phyloP scores from a whole-genome alignment of 345 rosid species.

The Clarkia xantiana region DNA sequence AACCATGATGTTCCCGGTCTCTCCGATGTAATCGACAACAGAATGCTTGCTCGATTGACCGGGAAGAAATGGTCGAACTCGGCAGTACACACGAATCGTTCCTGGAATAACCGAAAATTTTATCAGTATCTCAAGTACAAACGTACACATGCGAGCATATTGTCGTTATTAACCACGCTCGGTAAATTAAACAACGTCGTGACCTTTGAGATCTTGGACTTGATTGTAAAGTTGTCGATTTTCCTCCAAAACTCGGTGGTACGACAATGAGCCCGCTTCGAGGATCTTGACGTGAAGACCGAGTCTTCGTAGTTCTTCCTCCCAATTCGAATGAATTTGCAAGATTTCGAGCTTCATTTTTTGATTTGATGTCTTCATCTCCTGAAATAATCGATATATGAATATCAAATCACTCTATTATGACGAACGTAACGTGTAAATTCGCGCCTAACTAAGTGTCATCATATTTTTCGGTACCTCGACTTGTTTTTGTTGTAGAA shows the following conservation, averaged over 20 bases:
- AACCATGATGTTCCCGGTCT: slow-evolving; percentile 88
- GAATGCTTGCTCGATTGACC: slow-evolving; percentile 53
- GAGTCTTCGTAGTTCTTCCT: slow-evolving; percentile 43
- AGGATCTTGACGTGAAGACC: slow-evolving; percentile 62
- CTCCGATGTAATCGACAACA: slow-evolving; percentile 82
- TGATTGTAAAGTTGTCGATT: slow-evolving; percentile 89
- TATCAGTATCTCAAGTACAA: not conserved
- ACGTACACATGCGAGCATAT: not conserved
- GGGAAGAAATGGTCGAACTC: slow-evolving; percentile 76
- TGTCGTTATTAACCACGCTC: too few relatives aligned
- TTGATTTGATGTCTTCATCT: slow-evolving; percentile 33
- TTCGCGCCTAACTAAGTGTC: too few relatives aligned
- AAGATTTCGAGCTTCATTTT: slow-evolving; percentile 42
- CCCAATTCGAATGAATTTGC: slow-evolving; percentile 57
- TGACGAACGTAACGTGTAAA: too few relatives aligned
- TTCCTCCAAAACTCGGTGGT: slow-evolving; percentile 79
- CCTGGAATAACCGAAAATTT: slow-evolving; percentile 28
- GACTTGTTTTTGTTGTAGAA: slow-evolving; percentile 47
- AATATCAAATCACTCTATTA: not conserved
- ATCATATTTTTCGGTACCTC: slow-evolving; percentile 27
- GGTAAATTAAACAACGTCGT: too few relatives aligned
- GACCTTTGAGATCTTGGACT: slow-evolving; percentile 99
- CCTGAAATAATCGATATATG: slow-evolving; percentile 21
- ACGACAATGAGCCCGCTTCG: slow-evolving; percentile 64
- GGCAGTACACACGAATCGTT: slow-evolving; percentile 74